Conservation (phyloP, 2,329 filamentous ascomycete species). For the Mariannaea elegans region DNA sequence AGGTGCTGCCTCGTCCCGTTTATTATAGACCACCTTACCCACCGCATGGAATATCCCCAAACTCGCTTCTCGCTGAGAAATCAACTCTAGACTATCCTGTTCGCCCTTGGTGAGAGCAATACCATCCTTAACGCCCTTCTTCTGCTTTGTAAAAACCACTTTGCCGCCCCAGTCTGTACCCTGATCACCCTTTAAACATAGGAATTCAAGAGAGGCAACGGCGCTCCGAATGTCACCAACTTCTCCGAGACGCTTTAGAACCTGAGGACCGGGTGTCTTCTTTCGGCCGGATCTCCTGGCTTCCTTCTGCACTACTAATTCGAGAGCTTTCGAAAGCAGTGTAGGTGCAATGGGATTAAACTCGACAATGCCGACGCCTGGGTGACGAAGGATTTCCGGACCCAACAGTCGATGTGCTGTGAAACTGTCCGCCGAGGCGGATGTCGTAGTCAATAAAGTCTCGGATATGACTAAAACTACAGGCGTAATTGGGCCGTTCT, state of each 20-base stretch:
- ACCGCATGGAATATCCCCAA: slow-evolving; percentile 96
- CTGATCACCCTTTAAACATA: slow-evolving; percentile 85
- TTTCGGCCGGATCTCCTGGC: slow-evolving; percentile 78
- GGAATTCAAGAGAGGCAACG: slow-evolving; percentile 90
- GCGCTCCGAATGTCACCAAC: slow-evolving; percentile 93
- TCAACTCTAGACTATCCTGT: slow-evolving; percentile 78
- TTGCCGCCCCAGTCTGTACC: slow-evolving; percentile 79
- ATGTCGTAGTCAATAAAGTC: slow-evolving; percentile 84
- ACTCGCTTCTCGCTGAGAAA: slow-evolving; percentile 88
- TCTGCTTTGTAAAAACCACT: slow-evolving; percentile 74
- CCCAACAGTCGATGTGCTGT: slow-evolving; percentile 91
- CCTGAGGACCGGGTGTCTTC: slow-evolving; percentile 78
- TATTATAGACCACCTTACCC: slow-evolving; percentile 97
- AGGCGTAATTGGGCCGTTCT: slow-evolving; percentile 66
- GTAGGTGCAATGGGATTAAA: slow-evolving; percentile 94
- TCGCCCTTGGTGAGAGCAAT: slow-evolving; percentile 78
- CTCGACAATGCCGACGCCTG: slow-evolving; percentile 81
- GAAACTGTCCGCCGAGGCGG: slow-evolving; percentile 87
- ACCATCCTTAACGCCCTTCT: slow-evolving; percentile 65
- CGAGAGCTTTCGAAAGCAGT: slow-evolving; percentile 83
- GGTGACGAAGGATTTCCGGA: slow-evolving; percentile 83
- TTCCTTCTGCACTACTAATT: slow-evolving; percentile 85
- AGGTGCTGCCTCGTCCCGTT: slow-evolving; percentile 69
- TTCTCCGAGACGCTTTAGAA: slow-evolving; percentile 82
- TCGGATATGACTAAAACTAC: slow-evolving; percentile 93